Conservation (phyloP, 2,329 filamentous ascomycete genomes). For the Cercospora nicotianae region DNA sequence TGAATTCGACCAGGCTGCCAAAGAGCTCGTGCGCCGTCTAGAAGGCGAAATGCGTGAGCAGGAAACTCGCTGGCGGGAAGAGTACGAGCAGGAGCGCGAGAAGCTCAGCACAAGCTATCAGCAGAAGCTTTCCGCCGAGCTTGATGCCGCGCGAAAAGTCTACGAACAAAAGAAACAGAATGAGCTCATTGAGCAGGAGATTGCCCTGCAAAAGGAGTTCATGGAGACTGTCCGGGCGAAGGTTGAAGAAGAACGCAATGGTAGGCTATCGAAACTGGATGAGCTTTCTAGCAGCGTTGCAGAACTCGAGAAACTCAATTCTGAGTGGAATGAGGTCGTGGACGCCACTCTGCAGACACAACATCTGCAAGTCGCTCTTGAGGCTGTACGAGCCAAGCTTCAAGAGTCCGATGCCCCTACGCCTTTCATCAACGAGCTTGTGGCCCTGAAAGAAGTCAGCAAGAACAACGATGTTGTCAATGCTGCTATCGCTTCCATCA, state of each 20-base stretch:
- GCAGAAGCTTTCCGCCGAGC: conserved; percentile 72
- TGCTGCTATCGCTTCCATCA: conserved; percentile 94
- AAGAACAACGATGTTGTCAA: conserved; percentile 78
- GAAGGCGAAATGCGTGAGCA: conserved; percentile 79
- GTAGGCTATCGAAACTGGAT: conserved; percentile 80
- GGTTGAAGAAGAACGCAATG: conserved; percentile 85
- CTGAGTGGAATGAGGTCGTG: conserved; percentile 86
- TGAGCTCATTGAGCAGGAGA: conserved; percentile 83
- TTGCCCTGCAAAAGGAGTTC: conserved; percentile 84
- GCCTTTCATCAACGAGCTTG: conserved; percentile 89
- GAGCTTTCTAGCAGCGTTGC: conserved; percentile 75
- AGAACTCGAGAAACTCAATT: conserved; percentile 83
- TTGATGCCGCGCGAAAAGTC: conserved; percentile 76
- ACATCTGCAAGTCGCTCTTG: conserved; percentile 92
- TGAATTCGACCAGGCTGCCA: conserved; percentile 84
- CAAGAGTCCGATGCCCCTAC: conserved; percentile 68
- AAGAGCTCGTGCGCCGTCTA: conserved; percentile 83
- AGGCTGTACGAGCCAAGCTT: conserved; percentile 83
- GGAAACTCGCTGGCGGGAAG: conserved; percentile 78
- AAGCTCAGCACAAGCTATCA: conserved; percentile 76
- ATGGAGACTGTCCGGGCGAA: conserved; percentile 72
- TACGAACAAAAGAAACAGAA: conserved; percentile 82
- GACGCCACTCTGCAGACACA: conserved; percentile 91
- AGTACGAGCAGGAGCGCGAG: conserved; percentile 85
- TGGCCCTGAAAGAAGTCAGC: conserved; percentile 87